Base-by-base conservation (phyloP, 2,329 filamentous ascomycete genomes). In the Arthrobotrys iridis region DNA sequence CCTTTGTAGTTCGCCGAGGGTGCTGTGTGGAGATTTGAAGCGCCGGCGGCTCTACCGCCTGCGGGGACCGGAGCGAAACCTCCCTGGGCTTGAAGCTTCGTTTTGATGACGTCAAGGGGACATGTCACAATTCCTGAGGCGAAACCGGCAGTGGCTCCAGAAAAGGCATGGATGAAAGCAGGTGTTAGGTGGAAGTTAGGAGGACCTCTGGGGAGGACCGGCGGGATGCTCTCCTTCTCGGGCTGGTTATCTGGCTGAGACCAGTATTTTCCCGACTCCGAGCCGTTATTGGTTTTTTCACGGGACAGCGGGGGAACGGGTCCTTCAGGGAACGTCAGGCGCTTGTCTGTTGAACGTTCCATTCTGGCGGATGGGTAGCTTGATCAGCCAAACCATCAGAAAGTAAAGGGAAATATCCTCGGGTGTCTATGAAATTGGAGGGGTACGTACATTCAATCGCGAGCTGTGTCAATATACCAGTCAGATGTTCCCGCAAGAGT, bases 41-140 rank as follows among this genome's bases (percentile, higher is more conserved):
- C 65, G 5, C 72, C 72, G 3, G 72, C 72, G 10, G 37, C 72
- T 64, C 72, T 55, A 46, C 72, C 82, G 41, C 72, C 72, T 10
- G 59, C 52, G 35, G 50, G 50, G 15, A 46, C 43, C 4, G 72
- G 59, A 13, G 43, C 65, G 82, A 96, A 96, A 18, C 93, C 92
- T 77, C 94, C 94, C 82, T 98, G 95, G 13, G 93, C 94, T 82
- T 99, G 95, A 75, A 99, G 84, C 83, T 97, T 98, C 46, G 95
- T 99, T 85, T 99, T 99, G 83, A 99, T 98, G 77, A 99, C 95
- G 85, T 99, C 95, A 79, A 99, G 89, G 43, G 95, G 95, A 82
- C 95, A 99, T 62, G 94, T 98, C 78, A 97, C 92, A 66, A 99
- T 88, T 58, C 95, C 95, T 5, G 93, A 97, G 20, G 93, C 93